phyloP scores from a whole-genome alignment of 306 rosid species.

The Albizia julibrissin region DNA sequence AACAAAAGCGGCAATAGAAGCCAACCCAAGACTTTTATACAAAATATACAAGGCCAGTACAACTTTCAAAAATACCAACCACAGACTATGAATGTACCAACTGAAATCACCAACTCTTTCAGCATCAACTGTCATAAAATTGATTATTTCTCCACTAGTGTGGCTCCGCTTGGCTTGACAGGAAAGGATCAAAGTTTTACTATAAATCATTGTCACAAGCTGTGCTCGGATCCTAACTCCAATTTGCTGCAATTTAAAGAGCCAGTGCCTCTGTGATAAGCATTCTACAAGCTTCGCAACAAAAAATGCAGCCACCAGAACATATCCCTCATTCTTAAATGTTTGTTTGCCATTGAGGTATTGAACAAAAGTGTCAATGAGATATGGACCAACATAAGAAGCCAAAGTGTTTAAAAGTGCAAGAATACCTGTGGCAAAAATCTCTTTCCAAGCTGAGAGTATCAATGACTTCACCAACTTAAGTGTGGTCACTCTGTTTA shows the following conservation, averaged over 20 bases:
- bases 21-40: constrained; percentile 53
- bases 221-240: constrained; percentile 43
- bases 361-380: constrained; percentile 48
- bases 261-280: constrained; percentile 41
- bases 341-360: constrained; percentile 43
- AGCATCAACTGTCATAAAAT: constrained; percentile 56
- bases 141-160: constrained; percentile 56
- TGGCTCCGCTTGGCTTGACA: constrained; percentile 44
- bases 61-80: constrained; percentile 47
- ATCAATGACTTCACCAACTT: constrained; percentile 39
- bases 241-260: constrained; percentile 45
- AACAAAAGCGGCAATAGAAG: constrained; percentile 49
- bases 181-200: constrained; percentile 43
- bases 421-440: constrained; percentile 38
- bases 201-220: constrained; percentile 41
- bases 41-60: constrained; percentile 40
- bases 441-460: constrained; percentile 43
- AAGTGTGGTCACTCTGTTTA: constrained; percentile 39
- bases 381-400: constrained; percentile 61
- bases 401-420: constrained; percentile 33
- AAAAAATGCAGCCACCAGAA: constrained; percentile 43
- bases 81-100: constrained; percentile 45
- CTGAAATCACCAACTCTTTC: constrained; percentile 46
- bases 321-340: constrained; percentile 46
- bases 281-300: constrained; percentile 47